Conservation (phyloP, 495 filamentous ascomycete species). For the Chlorociboria aeruginascens region DNA sequence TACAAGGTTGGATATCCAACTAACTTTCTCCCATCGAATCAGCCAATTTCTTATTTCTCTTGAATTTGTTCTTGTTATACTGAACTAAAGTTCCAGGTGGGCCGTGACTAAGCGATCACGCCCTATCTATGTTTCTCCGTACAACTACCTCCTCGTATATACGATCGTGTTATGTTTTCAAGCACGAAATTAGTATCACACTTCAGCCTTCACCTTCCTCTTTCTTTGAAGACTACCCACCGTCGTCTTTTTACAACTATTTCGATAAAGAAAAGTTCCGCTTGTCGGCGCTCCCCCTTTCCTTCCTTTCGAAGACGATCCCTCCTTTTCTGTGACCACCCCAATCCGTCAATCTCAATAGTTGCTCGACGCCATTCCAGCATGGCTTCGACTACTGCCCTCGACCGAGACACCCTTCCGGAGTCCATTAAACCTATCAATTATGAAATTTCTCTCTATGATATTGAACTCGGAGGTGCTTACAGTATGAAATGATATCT, state of each 20-base stretch:
- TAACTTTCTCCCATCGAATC: too few species aligned
- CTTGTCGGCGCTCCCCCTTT: too few species aligned
- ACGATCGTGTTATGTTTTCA: neutral
- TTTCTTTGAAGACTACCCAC: conserved; percentile 5
- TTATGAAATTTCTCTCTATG: conserved; percentile 72
- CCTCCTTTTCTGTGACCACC: too few species aligned
- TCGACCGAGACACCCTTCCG: conserved; percentile 41
- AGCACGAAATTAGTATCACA: neutral
- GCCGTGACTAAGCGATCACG: too few species aligned
- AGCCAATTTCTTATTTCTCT: too few species aligned
- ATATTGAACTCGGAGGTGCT: conserved; percentile 55
- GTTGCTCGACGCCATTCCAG: too few species aligned
- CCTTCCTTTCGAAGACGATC: too few species aligned
- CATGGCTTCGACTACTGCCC: conserved; percentile 26
- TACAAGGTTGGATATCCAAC: too few species aligned
- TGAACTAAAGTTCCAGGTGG: too few species aligned
- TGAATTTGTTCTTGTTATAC: too few species aligned
- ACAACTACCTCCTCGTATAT: neutral
- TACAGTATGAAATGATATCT: conserved; percentile 35
- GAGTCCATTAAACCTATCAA: conserved; percentile 68
- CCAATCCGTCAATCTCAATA: too few species aligned
- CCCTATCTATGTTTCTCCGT: too few species aligned
- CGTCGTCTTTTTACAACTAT: conserved; percentile 31
- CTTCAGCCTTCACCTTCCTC: conserved; percentile 6
- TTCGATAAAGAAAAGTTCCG: neutral